Evolutionary conservation across 345 rosid genomes (phyloP).

Genomic region (Syzygium aromaticum): DNA sequence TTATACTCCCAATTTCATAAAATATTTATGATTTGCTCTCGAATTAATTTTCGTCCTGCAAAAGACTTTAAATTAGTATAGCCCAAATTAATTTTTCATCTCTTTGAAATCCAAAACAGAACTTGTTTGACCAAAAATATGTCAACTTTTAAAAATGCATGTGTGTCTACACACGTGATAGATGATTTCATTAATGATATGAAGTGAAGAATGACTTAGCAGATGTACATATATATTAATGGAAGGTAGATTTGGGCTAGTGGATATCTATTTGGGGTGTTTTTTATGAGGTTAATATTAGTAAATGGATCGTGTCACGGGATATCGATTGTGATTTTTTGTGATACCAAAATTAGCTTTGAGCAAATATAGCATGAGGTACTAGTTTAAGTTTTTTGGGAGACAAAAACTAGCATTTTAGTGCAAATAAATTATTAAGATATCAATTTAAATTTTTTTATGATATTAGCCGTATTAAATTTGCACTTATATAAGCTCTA

Average conservation of each 20-base stretch:
- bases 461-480: no score
- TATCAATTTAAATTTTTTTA: neutral
- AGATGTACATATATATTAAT: neutral
- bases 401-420: neutral
- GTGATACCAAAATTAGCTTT: neutral
- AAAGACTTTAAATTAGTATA: neutral
- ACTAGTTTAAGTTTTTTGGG: rapidly evolving
- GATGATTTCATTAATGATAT: rapidly evolving
- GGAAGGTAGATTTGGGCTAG: rapidly evolving
- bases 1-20: no score
- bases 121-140: no score
- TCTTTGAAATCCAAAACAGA: neutral
- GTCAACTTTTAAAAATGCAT: neutral
- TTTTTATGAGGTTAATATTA: neutral
- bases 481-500: no score
- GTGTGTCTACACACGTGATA: rapidly evolving
- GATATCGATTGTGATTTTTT: rapidly evolving
- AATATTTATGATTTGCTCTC: no score
- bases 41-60: neutral
- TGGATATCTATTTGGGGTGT: rapidly evolving
- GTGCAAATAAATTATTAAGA: neutral
- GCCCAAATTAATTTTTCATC: neutral
- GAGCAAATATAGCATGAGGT: rapidly evolving
- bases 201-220: neutral
- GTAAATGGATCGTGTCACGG: rapidly evolving